These are phyloP conservation scores for Solanum corneliomulleri DNA, from an alignment of 257 asterid genomes.

Conservation along the genomic window DNA sequence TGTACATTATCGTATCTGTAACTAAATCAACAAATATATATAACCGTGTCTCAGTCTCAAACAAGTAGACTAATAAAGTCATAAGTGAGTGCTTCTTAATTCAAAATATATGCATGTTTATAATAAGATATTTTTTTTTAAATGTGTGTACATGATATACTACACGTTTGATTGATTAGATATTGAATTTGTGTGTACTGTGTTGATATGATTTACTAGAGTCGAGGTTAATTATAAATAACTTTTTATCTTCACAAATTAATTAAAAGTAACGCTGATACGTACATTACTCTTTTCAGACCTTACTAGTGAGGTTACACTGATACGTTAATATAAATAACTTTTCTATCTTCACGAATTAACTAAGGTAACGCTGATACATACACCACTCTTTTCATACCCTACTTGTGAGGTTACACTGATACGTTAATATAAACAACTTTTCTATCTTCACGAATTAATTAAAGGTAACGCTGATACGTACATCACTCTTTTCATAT, in stretches of 20 bases:
- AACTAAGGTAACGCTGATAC: no score
- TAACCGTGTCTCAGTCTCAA: not conserved
- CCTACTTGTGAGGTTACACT: no score
- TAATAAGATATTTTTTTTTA: not conserved
- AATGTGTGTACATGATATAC: not conserved
- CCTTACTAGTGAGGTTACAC: no score
- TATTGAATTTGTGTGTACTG: not conserved
- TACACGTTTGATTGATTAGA: not conserved
- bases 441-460: no score
- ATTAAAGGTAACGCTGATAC: not conserved
- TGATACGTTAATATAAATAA: not conserved
- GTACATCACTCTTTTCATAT: rapidly evolving
- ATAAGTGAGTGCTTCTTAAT: not conserved
- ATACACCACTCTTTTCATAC: no score
- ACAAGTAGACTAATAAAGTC: not conserved
- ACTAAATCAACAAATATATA: not conserved
- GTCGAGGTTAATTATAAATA: not conserved
- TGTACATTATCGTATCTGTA: constrained; percentile 7
- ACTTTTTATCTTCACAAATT: no score
- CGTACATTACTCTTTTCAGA: no score
- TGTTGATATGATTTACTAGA: not conserved
- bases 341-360: no score
- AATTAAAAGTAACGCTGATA: no score
- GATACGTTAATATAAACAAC: no score
- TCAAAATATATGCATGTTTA: not conserved